Base-by-base conservation (phyloP, 2,329 filamentous ascomycete species). In the Hypoxylon sp. region DNA sequence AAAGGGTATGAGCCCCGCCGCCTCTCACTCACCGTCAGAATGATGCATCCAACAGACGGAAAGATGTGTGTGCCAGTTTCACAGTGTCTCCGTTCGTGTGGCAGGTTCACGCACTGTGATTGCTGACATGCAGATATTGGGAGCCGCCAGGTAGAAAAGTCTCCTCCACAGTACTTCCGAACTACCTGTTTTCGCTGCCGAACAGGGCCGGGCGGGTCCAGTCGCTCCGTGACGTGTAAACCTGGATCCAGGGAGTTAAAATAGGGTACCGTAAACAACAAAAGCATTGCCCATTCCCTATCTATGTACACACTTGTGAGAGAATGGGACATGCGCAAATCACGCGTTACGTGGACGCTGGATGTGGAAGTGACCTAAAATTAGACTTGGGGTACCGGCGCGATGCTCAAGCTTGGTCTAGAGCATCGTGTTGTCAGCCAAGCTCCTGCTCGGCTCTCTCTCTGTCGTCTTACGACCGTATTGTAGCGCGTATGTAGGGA, bases 201-300 rank as follows among this genome's bases (percentile, higher is more conserved):
- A 71, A 69, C 58, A 47, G 29, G 62, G 66, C 46, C 61, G 57
- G 58, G 65, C 70, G 70, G 70, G 64, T 47, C 68, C 65, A 72
- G 59, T 53, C 57, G 65, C 62, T 72, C 71, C 71, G 71, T 68
- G 63, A 70, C 68, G 64, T 67, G 68, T 67, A 69, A 68, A 47
- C 58, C 24, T 27, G 24, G 24, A 27, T 27, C 24, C 37, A 53
- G 61, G 64, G 60, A 68, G 56, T 62, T 52, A 48, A 59, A 51
- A 63, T 56, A 60, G 19, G 62, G 44, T 59, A 60, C 17, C 35
- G 37, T 31, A 62, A 50, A 47, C 32, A 57, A 60, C 24, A 27
- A 44, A 27, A 52, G 29, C 44, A 46, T 24, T 61, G 42, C 37
- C 57, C 24, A 37, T 57, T 62, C 29, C 44, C 15, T 48, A 29